Evolutionary conservation across 192 early-diverging fungal genomes (phyloP), one percentile per base, ranked within the genome.

Genomic region (Gryganskiella cystojenkinii): DNA sequence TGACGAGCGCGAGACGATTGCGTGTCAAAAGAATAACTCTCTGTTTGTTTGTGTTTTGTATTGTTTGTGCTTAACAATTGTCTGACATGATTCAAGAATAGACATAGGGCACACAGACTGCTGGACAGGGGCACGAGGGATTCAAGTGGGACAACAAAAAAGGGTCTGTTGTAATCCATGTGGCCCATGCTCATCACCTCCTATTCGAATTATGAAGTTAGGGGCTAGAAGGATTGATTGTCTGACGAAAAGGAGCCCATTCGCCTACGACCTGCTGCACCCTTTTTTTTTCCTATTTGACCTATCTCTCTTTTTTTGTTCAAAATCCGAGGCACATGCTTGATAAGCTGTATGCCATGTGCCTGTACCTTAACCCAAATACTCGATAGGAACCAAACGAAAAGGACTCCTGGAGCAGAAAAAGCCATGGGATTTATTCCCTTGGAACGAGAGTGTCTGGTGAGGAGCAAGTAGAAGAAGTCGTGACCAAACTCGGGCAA

Each of bases 121-220:
- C 9, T 11, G 43, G 47, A 50, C 6, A 50, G 15, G 47, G 15
- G 19, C 47, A 24, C 47, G 47, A 17, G 15, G 47, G 15, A 19
- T 13, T 5, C 47, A 50, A n/a, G 7, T 13, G 37, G 13, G 13
- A 9, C 37, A 40, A 40, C 37, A 40, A 40, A 40, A 40, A 40
- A 40, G 37, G 37, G 37, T 40, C 37, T 40, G 5, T 13, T 40
- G 37, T 40, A 13, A 40, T 50, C 47, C 47, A 50, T 50, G 47
- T 50, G 47, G 47, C 47, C 47, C 47, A 50, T 50, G 47, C 47
- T 19, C 47, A n/a, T 5, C 19, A n/a, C 19, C 47, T 50, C 47
- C 22, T 50, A 20, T 50, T 17, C 6, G 47, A n/a, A 13, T 9
- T 40, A 13, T 5, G 37, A 40, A 9, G 5, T 40, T 40, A 40